Evolutionary conservation across 2,329 filamentous ascomycete genomes (phyloP).

Genomic region (Gnomoniopsis smithogilvyi): DNA sequence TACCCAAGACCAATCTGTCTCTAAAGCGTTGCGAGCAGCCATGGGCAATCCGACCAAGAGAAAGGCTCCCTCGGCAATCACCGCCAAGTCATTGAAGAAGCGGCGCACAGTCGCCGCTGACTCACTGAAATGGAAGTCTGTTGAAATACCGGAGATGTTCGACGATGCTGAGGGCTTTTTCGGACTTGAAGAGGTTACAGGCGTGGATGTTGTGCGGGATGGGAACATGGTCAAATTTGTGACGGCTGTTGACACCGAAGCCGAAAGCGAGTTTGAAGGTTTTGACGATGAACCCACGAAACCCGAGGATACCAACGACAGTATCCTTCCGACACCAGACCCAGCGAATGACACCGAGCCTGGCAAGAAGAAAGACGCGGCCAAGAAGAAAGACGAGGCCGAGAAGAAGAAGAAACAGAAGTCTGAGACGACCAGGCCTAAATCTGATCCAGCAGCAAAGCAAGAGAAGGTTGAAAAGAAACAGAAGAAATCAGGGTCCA

Average conservation of each 20-base stretch:
- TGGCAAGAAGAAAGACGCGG: slow-evolving; percentile 22
- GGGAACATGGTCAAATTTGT: slow-evolving; percentile 59
- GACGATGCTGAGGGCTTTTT: slow-evolving; percentile 94
- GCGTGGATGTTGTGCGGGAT: slow-evolving; percentile 76
- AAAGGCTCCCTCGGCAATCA: slow-evolving; percentile 18
- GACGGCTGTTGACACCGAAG: slow-evolving; percentile 17
- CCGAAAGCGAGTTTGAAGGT: slow-evolving; percentile 28
- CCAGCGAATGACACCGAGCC: slow-evolving; percentile 11
- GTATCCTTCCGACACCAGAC: slow-evolving; percentile 11
- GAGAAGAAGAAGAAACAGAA: slow-evolving; percentile 25
- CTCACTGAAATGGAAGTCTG: slow-evolving; percentile 53
- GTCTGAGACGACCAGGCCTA: not conserved
- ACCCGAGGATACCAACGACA: slow-evolving; percentile 15
- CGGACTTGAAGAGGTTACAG: slow-evolving; percentile 86
- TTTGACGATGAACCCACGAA: slow-evolving; percentile 27
- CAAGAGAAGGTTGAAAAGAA: slow-evolving; percentile 24
- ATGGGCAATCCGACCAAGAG: slow-evolving; percentile 23
- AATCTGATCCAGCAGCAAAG: slow-evolving; percentile 15
- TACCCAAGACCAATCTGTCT: too few relatives aligned
- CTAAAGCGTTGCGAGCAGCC: too few relatives aligned
- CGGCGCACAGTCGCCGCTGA: slow-evolving; percentile 40
- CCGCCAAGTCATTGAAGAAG: slow-evolving; percentile 21
- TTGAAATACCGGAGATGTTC: slow-evolving; percentile 70
- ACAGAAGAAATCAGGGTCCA: slow-evolving; percentile 32
- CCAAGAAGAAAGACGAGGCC: slow-evolving; percentile 28